Evolutionary conservation across 768 basidiomycete genomes (phyloP).

Genomic region (Mycena metata): DNA sequence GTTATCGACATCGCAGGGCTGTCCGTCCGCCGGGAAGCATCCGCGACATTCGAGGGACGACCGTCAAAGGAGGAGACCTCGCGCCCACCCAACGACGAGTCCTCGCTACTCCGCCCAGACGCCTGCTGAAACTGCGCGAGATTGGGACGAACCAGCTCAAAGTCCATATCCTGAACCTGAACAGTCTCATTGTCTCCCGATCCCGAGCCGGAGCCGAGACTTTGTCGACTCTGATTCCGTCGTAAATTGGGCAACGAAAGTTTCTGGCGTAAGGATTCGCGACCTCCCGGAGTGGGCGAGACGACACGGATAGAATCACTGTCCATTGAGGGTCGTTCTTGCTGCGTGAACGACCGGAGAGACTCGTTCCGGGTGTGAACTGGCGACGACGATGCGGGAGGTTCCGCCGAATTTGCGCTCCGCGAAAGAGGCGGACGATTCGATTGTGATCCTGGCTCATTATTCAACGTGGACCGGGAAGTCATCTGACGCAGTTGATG

Average conservation of each 20-base stretch:
- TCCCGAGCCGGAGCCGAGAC: slow-evolving; percentile 37
- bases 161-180: slow-evolving; percentile 86
- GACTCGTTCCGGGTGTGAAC: slow-evolving; percentile 39
- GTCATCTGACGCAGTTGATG: slow-evolving; percentile 45
- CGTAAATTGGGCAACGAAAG: slow-evolving; percentile 78
- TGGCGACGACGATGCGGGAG: slow-evolving; percentile 26
- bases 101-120: slow-evolving; percentile 65
- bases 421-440: slow-evolving; percentile 28
- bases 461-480: slow-evolving; percentile 46
- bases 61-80: slow-evolving; percentile 51
- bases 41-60: slow-evolving; percentile 43
- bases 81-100: slow-evolving; percentile 58
- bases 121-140: slow-evolving; percentile 53
- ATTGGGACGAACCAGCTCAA: slow-evolving; percentile 80
- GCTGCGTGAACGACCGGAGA: slow-evolving; percentile 42
- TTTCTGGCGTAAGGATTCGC: slow-evolving; percentile 66
- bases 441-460: slow-evolving; percentile 21
- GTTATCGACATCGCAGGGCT: slow-evolving; percentile 60
- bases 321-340: slow-evolving; percentile 44
- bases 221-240: slow-evolving; percentile 54
- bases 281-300: slow-evolving; percentile 57
- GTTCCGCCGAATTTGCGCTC: slow-evolving; percentile 27
- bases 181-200: slow-evolving; percentile 64
- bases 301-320: slow-evolving; percentile 53
- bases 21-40: slow-evolving; percentile 50